A percentile compares a stretch with the other conserved stretches of the same genome.
phyloP scores from a whole-genome alignment of 148 eudicot genomes.

The Vaccinium myrtillus region DNA sequence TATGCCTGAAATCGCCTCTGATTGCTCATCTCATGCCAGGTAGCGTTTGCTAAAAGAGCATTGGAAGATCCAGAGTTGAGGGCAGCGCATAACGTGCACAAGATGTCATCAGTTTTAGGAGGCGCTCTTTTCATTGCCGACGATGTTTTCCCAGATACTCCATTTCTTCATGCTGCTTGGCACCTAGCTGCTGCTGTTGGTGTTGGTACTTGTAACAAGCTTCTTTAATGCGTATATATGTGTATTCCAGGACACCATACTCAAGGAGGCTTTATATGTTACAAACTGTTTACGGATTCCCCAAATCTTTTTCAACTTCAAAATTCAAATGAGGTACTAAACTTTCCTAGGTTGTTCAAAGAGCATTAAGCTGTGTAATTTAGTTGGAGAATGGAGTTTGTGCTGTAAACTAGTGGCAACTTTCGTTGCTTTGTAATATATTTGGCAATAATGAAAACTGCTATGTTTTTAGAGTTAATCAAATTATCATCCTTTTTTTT shows the following conservation, averaged over 20 bases:
- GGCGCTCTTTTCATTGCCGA: constrained; percentile 85
- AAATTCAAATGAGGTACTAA: not conserved
- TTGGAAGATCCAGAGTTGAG: constrained; percentile 72
- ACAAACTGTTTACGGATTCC: not conserved
- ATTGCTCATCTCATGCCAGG: constrained; percentile 37
- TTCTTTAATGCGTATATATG: constrained; percentile 47
- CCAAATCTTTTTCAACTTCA: not conserved
- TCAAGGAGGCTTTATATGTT: not conserved
- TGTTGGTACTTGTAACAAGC: constrained; percentile 88
- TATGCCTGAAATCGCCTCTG: not conserved
- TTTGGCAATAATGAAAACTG: not conserved
- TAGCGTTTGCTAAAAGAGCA: constrained; percentile 85
- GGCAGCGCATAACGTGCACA: constrained; percentile 79
- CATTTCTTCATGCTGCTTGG: constrained; percentile 93
- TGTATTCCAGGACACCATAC: not conserved
- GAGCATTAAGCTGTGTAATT: not conserved
- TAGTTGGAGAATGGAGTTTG: constrained; percentile 14
- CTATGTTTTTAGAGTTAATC: not conserved
- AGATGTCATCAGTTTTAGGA: constrained; percentile 75
- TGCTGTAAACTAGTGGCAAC: constrained; percentile 6
- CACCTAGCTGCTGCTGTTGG: constrained; percentile 97
- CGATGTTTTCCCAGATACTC: constrained; percentile 71
- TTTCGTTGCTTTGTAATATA: constrained; percentile 8
- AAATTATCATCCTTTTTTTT: too few relatives aligned
- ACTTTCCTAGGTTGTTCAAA: not conserved